Conservation (phyloP, 495 filamentous ascomycete genomes). For the Penicillium canariense region DNA sequence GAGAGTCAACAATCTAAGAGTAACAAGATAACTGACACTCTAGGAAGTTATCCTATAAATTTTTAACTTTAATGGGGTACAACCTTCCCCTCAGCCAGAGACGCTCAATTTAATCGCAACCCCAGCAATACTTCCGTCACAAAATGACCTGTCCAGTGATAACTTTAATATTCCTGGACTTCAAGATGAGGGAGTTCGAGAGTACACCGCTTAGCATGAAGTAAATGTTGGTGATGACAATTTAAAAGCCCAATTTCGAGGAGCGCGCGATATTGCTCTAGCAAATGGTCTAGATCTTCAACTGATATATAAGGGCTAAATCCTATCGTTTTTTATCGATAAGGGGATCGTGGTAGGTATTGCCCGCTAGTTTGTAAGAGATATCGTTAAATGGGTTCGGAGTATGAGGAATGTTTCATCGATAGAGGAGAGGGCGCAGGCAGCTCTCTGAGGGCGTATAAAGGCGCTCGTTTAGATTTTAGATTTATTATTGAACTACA, state of each 20-base stretch:
- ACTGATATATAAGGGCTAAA: conserved; percentile 23
- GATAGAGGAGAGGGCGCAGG: not conserved
- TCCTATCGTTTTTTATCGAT: conserved; percentile 25
- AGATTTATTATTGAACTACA: too few species aligned
- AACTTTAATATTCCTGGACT: conserved; percentile 15
- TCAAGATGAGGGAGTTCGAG: conserved; percentile 18
- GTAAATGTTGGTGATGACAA: conserved; percentile 15
- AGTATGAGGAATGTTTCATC: conserved; percentile 1
- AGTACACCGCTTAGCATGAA: conserved; percentile 21
- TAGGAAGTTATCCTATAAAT: conserved; percentile 11
- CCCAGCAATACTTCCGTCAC: not conserved
- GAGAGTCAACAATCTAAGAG: conserved; percentile 10
- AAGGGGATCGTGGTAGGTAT: conserved; percentile 24
- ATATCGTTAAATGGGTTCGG: conserved; percentile 24
- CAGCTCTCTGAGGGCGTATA: too few species aligned
- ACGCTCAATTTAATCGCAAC: not conserved
- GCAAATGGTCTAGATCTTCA: conserved; percentile 22
- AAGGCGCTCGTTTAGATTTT: too few species aligned
- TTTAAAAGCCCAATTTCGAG: conserved; percentile 17
- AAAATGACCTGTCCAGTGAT: too few species aligned
- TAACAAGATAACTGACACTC: not conserved
- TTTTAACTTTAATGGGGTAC: conserved; percentile 3
- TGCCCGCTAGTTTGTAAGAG: conserved; percentile 18
- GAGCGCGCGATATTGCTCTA: conserved; percentile 13
- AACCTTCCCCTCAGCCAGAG: not conserved